A percentile compares a stretch with the other conserved stretches of the same genome.
Evolutionary conservation across 1,284 basidiomycete genomes (phyloP).

Genomic region (Trichosporon sp.): DNA sequence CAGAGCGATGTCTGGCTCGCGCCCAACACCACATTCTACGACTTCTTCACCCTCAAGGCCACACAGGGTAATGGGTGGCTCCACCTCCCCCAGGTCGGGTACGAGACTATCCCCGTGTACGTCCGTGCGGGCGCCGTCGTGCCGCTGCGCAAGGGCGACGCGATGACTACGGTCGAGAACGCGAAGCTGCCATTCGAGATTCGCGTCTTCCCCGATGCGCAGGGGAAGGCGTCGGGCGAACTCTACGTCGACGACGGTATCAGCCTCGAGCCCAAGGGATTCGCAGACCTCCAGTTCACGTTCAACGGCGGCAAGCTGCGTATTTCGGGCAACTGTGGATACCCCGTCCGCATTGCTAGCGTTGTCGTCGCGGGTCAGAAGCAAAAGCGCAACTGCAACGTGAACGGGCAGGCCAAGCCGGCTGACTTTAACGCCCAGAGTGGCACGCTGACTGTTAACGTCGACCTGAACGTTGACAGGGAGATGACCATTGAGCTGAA

Average conservation of each 20-base stretch:
- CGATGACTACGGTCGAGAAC: conserved; percentile 59
- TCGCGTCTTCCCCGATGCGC: background rate
- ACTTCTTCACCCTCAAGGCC: conserved; percentile 65
- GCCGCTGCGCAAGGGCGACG: conserved; percentile 56
- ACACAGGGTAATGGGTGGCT: conserved; percentile 46
- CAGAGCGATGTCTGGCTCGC: conserved; percentile 50
- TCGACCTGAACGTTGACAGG: background rate
- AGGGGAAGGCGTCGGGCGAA: background rate
- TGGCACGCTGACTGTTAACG: background rate
- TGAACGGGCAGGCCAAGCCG: background rate
- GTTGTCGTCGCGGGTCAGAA: background rate
- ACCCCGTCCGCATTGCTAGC: background rate
- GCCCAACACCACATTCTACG: conserved; percentile 57
- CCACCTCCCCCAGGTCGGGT: conserved; percentile 46
- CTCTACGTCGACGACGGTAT: background rate
- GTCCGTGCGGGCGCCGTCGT: conserved; percentile 58
- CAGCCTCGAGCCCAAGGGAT: background rate
- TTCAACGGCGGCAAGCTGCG: background rate
- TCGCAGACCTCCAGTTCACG: background rate
- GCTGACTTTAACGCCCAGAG: background rate
- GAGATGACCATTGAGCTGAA: background rate
- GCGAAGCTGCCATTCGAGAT: conserved; percentile 54
- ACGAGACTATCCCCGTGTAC: conserved; percentile 60
- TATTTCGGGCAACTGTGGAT: background rate
- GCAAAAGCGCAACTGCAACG: background rate